Evolutionary conservation across 2,329 filamentous ascomycete genomes (phyloP), one percentile per base, ranked within the genome.

Genomic region (Fusarium sp.): DNA sequence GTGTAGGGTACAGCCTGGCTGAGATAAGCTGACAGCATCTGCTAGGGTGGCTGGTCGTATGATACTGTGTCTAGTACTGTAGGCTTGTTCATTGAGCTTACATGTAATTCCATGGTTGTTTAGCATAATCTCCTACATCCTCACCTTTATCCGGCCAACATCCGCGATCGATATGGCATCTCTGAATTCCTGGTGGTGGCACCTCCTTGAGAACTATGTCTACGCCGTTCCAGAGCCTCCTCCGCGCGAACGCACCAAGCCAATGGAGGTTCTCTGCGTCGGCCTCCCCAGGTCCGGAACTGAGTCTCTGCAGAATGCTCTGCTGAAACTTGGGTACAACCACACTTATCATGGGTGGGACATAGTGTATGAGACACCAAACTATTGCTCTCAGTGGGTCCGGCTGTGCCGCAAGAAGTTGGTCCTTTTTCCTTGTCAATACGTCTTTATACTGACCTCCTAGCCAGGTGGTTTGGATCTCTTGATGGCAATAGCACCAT

Each of bases 341-440:
- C 65, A 75, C 54, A 76, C 73, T 6, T 73, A 71, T 39, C 71
- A 75, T 53, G 75, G 73, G 13, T 77, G 70, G 72, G 74, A 78
- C 46, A 68, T 73, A 28, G 53, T 74, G 8, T 73, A 72, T 43
- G 73, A 76, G 34, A 56, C 32, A 0, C 64, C 64, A 24, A 58
- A 46, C 12, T 53, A 45, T 19, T 26, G 49, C 1, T 32, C 56
- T 3, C 53, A 61, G 28, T 61, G 56, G 56, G 49, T 55, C 25
- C 32, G 42, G 2, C 9, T 61, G 7, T 61, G 56, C 4, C 56
- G 58, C 19, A 61, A 61, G 15, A 61, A 61, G 56, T 61, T 22
- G 26, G 32, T 39, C 5, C 8, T 13, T 10, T 10, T 15, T 13
- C 11, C 10, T 8, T 9, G 4, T 15, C 1, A 26, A 1, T 7